Conservation (phyloP, 177 flowering plant species). For the Vitis hybrid region DNA sequence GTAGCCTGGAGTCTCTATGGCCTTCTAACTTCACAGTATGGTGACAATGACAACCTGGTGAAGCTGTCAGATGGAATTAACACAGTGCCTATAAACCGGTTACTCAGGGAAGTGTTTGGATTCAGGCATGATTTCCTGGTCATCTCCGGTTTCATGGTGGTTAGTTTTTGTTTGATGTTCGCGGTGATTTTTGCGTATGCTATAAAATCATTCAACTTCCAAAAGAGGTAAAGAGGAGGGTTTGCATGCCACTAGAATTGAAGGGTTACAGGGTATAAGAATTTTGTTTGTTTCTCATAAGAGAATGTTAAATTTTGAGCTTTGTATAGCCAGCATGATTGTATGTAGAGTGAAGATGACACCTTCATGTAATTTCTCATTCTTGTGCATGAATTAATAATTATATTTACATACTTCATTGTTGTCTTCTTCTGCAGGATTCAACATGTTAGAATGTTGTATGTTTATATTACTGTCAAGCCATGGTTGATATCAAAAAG, state of each 20-base stretch:
- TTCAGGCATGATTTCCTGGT: constrained; percentile 72
- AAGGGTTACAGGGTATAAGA: constrained; percentile 3
- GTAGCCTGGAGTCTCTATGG: constrained; percentile 93
- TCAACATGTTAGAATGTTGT: too few relatives aligned
- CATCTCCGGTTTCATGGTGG: constrained; percentile 62
- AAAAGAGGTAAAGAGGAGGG: constrained; percentile 50
- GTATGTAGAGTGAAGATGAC: too few relatives aligned
- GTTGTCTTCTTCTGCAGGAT: too few relatives aligned
- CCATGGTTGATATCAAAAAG: too few relatives aligned
- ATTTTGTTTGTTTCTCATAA: background rate
- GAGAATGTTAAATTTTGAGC: too few relatives aligned
- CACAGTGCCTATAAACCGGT: constrained; percentile 27
- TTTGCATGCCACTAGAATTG: background rate
- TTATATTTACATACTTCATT: too few relatives aligned
- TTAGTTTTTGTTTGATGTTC: constrained; percentile 63
- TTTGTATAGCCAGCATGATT: too few relatives aligned
- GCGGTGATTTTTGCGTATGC: constrained; percentile 79
- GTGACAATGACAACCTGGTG: constrained; percentile 49
- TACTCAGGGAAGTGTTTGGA: constrained; percentile 62
- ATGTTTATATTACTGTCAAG: too few relatives aligned
- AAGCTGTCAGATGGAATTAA: constrained; percentile 61
- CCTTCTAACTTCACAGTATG: constrained; percentile 81
- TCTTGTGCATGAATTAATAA: too few relatives aligned
- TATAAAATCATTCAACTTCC: constrained; percentile 84
- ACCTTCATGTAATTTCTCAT: too few relatives aligned